These are phyloP conservation scores for Ascomycota sp. DNA, from an alignment of 2,329 filamentous ascomycete genomes.

Conservation along the genomic window DNA sequence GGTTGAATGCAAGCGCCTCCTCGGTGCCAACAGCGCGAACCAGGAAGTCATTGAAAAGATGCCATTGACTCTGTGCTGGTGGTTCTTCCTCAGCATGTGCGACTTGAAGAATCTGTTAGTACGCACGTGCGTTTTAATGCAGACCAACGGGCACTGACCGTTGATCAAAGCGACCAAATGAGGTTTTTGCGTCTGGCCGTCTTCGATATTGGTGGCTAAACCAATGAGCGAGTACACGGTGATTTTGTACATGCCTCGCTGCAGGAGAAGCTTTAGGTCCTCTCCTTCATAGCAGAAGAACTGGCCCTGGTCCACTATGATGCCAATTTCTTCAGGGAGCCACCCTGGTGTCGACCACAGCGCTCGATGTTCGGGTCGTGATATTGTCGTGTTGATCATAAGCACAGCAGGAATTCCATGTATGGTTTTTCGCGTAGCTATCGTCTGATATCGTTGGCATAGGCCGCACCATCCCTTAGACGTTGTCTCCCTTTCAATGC, in stretches of 20 bases:
- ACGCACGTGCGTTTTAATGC: neutral
- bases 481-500: constrained; percentile 73
- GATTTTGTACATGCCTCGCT: constrained; percentile 61
- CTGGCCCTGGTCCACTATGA: constrained; percentile 78
- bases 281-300: constrained; percentile 91
- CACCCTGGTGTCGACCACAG: constrained; percentile 82
- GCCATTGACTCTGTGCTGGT: constrained; percentile 55
- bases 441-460: constrained; percentile 77
- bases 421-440: constrained; percentile 69
- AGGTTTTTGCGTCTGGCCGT: constrained; percentile 63
- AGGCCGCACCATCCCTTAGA: constrained; percentile 84
- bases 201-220: constrained; percentile 75
- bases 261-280: constrained; percentile 61
- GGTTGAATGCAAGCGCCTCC: constrained; percentile 77
- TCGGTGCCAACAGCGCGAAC: constrained; percentile 61
- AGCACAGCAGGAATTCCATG: constrained; percentile 68
- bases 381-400: constrained; percentile 67
- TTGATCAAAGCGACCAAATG: constrained; percentile 88
- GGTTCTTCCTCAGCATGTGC: constrained; percentile 41
- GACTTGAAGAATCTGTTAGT: constrained; percentile 20
- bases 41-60: constrained; percentile 92
- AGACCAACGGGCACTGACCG: constrained; percentile 23
- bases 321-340: constrained; percentile 82
- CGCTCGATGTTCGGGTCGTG: constrained; percentile 49
- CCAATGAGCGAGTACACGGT: constrained; percentile 83